A percentile compares a stretch with the other conserved stretches of the same genome.
These are phyloP conservation scores for Penicillium flavigenum DNA, from an alignment of 495 filamentous ascomycete genomes.

Conservation along the genomic window DNA sequence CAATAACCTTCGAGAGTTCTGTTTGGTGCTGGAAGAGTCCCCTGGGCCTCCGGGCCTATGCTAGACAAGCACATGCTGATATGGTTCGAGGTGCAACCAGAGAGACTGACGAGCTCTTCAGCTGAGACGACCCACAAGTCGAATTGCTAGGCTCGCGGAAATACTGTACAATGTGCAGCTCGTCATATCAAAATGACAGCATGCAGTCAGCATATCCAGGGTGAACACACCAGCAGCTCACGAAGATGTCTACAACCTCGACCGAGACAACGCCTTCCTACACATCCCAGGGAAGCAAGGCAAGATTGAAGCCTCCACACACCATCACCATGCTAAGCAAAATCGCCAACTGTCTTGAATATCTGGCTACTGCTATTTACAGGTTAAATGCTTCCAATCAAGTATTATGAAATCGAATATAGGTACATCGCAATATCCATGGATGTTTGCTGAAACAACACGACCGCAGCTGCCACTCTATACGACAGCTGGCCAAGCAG, in stretches of 20 bases:
- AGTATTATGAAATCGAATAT: not conserved
- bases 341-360: not conserved
- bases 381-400: not conserved
- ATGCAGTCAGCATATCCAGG: not conserved
- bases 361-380: not conserved
- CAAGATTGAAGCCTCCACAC: not conserved
- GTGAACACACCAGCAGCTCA: not conserved
- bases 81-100: not conserved
- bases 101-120: not conserved
- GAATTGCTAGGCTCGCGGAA: not conserved
- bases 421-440: not conserved
- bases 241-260: not conserved
- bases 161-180: not conserved
- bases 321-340: not conserved
- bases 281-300: not conserved
- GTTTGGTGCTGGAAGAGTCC: not conserved
- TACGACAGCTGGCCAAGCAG: constrained; percentile 4
- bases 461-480: not conserved
- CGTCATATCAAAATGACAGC: not conserved
- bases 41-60: not conserved
- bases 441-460: not conserved
- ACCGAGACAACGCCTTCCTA: not conserved
- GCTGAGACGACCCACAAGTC: not conserved
- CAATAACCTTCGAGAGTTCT: not conserved
- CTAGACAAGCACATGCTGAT: not conserved